Percentiles rank a stretch among this genome's conserved stretches.
Evolutionary conservation across 2,329 filamentous ascomycete species (phyloP).

Genomic region (Cladosporium cucumerinum): DNA sequence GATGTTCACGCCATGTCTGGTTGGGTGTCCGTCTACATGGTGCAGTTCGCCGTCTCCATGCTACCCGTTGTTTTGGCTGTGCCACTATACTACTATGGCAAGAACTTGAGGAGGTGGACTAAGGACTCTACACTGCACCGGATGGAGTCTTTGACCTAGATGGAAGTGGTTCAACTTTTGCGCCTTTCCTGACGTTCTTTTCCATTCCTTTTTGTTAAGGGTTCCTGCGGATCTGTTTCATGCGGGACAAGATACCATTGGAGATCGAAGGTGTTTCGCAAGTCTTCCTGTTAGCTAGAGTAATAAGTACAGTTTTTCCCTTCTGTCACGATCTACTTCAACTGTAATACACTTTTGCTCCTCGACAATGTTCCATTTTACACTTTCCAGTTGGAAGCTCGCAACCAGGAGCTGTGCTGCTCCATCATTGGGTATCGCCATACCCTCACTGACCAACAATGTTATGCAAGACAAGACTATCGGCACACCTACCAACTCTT

Average conservation of each 20-base stretch:
- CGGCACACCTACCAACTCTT: not conserved
- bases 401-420: not conserved
- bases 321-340: not conserved
- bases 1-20: constrained; percentile 38
- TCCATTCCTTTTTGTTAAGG: not conserved
- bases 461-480: not conserved
- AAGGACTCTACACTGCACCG: constrained; percentile 36
- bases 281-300: not conserved
- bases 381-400: no score
- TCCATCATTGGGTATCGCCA: not conserved
- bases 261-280: not conserved
- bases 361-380: not conserved
- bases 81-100: constrained; percentile 44
- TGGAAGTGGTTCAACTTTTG: no score
- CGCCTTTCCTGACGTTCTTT: not conserved
- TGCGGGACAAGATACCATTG: not conserved
- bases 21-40: constrained; percentile 43
- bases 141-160: constrained; percentile 35
- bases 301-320: not conserved
- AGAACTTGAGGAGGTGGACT: constrained; percentile 40
- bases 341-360: not conserved
- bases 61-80: constrained; percentile 40
- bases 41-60: constrained; percentile 42
- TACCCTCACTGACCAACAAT: not conserved
- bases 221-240: not conserved